Conservation (phyloP, 164 flowering plant species). For the Pachysandra terminalis region DNA sequence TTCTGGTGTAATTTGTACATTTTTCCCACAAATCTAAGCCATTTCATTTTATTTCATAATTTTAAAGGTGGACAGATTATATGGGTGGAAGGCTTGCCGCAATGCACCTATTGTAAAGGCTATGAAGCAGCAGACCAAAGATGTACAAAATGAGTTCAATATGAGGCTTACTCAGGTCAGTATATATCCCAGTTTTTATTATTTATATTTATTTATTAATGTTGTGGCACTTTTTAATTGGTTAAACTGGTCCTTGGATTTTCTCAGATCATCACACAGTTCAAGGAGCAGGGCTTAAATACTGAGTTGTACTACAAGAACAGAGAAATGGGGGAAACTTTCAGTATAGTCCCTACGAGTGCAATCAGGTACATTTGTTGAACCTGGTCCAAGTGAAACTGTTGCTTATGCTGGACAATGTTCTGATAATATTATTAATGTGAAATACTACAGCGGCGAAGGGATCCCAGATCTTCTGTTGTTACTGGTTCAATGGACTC, state of each 20-base stretch:
- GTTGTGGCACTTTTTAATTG: background rate
- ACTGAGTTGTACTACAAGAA: slow-evolving; percentile 91
- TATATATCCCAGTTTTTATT: background rate
- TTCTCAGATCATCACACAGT: slow-evolving; percentile 65
- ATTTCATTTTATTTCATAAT: slow-evolving; percentile 6
- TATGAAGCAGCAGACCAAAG: slow-evolving; percentile 79
- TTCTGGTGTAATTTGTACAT: background rate
- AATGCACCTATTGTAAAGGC: slow-evolving; percentile 83
- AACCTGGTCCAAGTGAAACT: background rate
- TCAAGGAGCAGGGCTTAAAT: slow-evolving; percentile 90
- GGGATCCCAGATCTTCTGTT: slow-evolving; percentile 91
- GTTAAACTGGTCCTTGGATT: background rate
- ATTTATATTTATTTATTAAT: background rate
- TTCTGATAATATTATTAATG: background rate
- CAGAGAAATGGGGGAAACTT: slow-evolving; percentile 87
- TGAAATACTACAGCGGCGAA: slow-evolving; percentile 66
- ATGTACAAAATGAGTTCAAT: slow-evolving; percentile 78
- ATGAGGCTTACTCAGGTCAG: slow-evolving; percentile 66
- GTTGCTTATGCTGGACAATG: background rate
- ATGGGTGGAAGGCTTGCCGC: slow-evolving; percentile 81
- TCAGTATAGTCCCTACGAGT: slow-evolving; percentile 93
- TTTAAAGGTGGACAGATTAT: slow-evolving; percentile 83
- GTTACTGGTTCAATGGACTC: slow-evolving; percentile 82
- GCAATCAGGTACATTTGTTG: slow-evolving; percentile 61
- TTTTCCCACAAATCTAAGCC: background rate